Evolutionary conservation across 371 early-diverging fungal species (phyloP), one percentile per base, ranked within the genome.

Genomic region (Mucor indicus): DNA sequence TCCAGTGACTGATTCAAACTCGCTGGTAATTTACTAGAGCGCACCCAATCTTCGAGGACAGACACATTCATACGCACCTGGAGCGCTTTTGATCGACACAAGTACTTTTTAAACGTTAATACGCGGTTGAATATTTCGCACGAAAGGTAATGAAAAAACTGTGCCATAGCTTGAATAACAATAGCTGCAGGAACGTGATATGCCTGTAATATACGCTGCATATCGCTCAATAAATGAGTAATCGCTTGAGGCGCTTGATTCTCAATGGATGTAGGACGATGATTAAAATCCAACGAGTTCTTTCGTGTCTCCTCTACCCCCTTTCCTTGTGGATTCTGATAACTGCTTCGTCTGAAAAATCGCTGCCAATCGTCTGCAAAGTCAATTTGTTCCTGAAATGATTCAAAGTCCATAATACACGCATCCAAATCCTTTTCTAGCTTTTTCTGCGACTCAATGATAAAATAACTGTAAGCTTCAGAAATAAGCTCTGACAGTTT

Each of bases 51-150:
- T 55, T 87, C 87, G 12, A 95, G 16, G 5, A 62, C 68, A 0
- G 87, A 82, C 17, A 94, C 43, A 57, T 94, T 96, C 71, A 91
- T 77, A 22, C 89, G 86, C 20, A 93, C 81, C 60, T 87, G 90
- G 43, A 91, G 73, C 0, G 95, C 95, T 36, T 79, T 81, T n/a
- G 86, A 80, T 3, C 95, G 85, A 48, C 85, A 83, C 53, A 90
- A 76, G 30, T 83, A 85, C 35, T 83, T 82, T 49, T 84, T 79
- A 48, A 76, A 79, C 4, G 79, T 64, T 44, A 95, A 53, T 42
- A 96, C 81, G 5, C 79, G 78, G 62, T 95, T 92, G 55, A 95
- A 92, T 21, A 86, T 50, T 58, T 86, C 86, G 39, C 76, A 70
- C 21, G 83, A 75, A 13, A 92, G 57, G 52, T 71, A 85, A 57